Evolutionary conservation across 202 grass and related monocot genomes (phyloP).

Genomic region (Brachypodium distachyon): DNA sequence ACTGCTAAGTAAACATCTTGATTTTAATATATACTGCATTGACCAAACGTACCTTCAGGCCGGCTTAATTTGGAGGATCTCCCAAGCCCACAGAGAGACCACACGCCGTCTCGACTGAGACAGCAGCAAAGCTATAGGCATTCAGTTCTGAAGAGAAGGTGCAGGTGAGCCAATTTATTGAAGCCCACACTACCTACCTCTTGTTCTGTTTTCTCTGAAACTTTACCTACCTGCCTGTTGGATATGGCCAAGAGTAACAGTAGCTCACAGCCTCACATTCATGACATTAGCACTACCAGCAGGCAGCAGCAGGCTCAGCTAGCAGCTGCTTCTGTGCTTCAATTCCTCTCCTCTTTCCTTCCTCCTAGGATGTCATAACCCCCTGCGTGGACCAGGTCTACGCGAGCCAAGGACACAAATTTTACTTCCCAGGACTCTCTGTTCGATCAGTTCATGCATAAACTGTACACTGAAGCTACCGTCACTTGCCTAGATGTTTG

Average conservation of each 20-base stretch:
- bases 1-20: background rate
- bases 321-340: background rate
- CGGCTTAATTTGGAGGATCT: too few relatives aligned
- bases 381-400: background rate
- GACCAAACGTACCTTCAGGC: background rate
- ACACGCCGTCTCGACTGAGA: too few relatives aligned
- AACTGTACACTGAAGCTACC: too few relatives aligned
- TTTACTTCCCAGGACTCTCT: background rate
- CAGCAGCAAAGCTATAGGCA: background rate
- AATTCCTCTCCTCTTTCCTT: background rate
- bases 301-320: too few relatives aligned
- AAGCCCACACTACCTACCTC: constrained; percentile 1
- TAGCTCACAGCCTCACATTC: background rate
- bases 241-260: background rate
- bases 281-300: background rate
- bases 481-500: background rate
- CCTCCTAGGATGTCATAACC: background rate
- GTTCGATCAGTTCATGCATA: too few relatives aligned
- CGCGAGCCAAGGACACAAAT: background rate
- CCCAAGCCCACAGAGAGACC: too few relatives aligned
- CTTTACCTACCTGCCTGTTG: background rate
- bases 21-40: background rate
- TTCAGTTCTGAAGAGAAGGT: too few relatives aligned
- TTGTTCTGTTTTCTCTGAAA: constrained; percentile 11
- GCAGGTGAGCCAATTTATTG: constrained; percentile 23